Percentiles rank a stretch among this genome's conserved stretches.
Conservation (phyloP, 108 stramenopile genomes). For the Conticribra weissflogii region DNA sequence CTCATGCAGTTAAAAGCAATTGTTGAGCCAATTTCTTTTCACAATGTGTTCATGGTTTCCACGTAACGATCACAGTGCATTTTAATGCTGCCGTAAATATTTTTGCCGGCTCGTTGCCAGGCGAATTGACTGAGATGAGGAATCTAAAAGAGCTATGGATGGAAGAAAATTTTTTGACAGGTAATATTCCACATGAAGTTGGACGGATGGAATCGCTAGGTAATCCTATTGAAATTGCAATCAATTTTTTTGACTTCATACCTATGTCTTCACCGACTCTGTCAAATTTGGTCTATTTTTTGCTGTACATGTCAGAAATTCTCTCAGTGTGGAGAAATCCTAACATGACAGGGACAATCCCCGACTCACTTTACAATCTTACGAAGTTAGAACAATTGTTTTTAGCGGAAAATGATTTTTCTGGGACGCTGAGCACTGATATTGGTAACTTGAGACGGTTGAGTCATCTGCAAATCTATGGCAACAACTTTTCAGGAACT, state of each 20-base stretch:
- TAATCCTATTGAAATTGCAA: neutral
- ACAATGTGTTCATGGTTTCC: too few species aligned
- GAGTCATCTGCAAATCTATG: neutral
- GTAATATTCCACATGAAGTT: neutral
- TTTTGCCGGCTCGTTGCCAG: too few species aligned
- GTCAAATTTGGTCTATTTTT: too few species aligned
- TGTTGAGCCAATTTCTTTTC: neutral
- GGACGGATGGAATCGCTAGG: neutral
- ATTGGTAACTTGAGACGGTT: neutral
- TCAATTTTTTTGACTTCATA: too few species aligned
- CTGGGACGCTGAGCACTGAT: neutral
- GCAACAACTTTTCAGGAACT: neutral
- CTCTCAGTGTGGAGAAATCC: neutral
- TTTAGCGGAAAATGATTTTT: neutral
- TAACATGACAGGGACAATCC: neutral
- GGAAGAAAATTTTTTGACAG: neutral
- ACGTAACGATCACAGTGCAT: too few species aligned
- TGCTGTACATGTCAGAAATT: neutral
- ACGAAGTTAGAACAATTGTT: neutral
- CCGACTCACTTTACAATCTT: neutral
- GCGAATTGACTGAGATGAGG: too few species aligned
- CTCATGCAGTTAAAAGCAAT: neutral
- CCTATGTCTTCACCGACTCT: too few species aligned
- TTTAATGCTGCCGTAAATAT: too few species aligned
- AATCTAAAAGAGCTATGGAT: too few species aligned